phyloP scores from a whole-genome alignment of 1,284 basidiomycete genomes.

The Cystobasidium sp. region DNA sequence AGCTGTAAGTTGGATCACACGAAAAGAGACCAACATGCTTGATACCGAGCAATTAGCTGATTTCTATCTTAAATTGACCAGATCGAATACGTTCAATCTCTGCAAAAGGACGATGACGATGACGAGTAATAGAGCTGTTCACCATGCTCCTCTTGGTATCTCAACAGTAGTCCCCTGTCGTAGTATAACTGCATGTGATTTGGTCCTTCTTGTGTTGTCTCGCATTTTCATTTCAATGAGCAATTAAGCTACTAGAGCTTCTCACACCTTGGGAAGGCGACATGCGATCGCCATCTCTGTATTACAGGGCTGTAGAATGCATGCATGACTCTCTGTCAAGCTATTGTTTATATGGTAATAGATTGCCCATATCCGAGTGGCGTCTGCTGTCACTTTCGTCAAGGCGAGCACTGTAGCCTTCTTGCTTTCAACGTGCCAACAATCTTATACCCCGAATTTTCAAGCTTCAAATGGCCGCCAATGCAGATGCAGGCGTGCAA shows the following conservation, averaged over 20 bases:
- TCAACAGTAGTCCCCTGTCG: slow-evolving; percentile 2
- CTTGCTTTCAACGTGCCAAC: not conserved
- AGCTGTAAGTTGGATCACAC: slow-evolving; percentile 60
- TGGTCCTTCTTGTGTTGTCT: no score
- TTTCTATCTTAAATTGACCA: not conserved
- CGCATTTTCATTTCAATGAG: no score
- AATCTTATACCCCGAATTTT: not conserved
- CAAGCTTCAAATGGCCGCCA: slow-evolving; percentile 35
- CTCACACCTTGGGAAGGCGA: no score
- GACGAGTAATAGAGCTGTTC: not conserved
- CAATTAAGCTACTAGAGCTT: no score
- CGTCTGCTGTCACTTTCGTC: not conserved
- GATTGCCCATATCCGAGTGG: not conserved
- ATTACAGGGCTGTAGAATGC: no score
- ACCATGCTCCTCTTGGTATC: not conserved
- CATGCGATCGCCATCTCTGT: no score
- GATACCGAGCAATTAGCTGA: not conserved
- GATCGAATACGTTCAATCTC: slow-evolving; percentile 35
- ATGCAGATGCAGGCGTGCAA: slow-evolving; percentile 45
- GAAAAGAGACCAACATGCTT: not conserved
- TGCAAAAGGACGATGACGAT: slow-evolving; percentile 2
- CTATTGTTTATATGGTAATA: no score
- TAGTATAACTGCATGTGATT: not conserved
- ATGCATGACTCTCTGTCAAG: no score
- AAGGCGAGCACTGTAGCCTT: not conserved